Percentiles rank a stretch among this genome's conserved stretches.
Conservation (phyloP, 1,139 yeast genomes). For the Kodamaea alishanica region DNA sequence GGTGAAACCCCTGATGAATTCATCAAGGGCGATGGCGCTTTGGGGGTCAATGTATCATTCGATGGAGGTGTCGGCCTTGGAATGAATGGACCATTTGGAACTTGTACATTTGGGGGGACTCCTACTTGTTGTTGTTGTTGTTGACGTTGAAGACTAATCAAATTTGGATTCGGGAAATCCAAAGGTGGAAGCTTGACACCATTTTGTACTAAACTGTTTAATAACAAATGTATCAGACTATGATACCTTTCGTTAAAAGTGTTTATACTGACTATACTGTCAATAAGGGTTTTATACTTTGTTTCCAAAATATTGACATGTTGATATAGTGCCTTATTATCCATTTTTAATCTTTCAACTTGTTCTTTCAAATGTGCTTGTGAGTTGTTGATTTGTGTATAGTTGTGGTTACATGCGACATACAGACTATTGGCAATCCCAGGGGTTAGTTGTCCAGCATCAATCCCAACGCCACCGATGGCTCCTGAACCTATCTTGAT, state of each 20-base stretch:
- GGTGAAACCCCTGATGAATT: slow-evolving; percentile 10
- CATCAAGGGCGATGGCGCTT: slow-evolving; percentile 9
- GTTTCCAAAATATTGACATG: slow-evolving; percentile 48
- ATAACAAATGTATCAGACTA: slow-evolving; percentile 47
- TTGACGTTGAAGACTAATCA: slow-evolving; percentile 16
- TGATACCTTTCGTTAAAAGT: slow-evolving; percentile 54
- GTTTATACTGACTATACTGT: slow-evolving; percentile 54
- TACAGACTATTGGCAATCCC: slow-evolving; percentile 1
- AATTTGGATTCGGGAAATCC: slow-evolving; percentile 47
- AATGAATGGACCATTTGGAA: slow-evolving; percentile 2
- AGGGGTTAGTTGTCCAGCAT: background rate
- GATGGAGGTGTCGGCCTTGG: slow-evolving; percentile 6
- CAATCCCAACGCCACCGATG: background rate
- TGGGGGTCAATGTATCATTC: slow-evolving; percentile 8
- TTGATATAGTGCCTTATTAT: slow-evolving; percentile 36
- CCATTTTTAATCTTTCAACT: slow-evolving; percentile 38
- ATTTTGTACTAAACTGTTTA: slow-evolving; percentile 47
- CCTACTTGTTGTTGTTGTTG: slow-evolving; percentile 7
- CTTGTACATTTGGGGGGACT: slow-evolving; percentile 1
- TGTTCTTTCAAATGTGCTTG: slow-evolving; percentile 38
- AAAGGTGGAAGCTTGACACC: slow-evolving; percentile 68
- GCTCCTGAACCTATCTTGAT: background rate
- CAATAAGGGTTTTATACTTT: slow-evolving; percentile 63
- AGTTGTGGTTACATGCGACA: slow-evolving; percentile 8
- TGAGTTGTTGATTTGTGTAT: slow-evolving; percentile 7